These are phyloP conservation scores for Colletotrichum acutatum DNA, from an alignment of 2,329 filamentous ascomycete species.

Conservation along the genomic window DNA sequence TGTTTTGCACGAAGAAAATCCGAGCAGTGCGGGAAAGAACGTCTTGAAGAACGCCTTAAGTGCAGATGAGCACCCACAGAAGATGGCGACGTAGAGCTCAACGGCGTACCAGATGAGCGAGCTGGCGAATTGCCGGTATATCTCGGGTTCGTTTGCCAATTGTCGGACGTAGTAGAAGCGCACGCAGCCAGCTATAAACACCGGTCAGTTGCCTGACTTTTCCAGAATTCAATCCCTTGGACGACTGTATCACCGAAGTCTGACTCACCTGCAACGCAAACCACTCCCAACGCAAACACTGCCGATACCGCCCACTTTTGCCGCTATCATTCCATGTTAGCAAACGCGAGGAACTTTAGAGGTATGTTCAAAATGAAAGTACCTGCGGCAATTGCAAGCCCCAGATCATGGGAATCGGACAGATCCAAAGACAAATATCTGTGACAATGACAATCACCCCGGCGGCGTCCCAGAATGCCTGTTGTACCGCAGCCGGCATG, in stretches of 20 bases:
- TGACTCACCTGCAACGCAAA: conserved; percentile 10
- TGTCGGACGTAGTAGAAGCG: conserved; percentile 18
- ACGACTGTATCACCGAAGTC: not conserved
- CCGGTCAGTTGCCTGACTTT: not conserved
- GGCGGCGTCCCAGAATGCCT: conserved; percentile 12
- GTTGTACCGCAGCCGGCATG: not conserved
- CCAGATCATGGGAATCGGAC: conserved; percentile 23
- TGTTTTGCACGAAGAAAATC: not conserved
- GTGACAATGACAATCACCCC: conserved; percentile 14
- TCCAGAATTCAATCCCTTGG: too few relatives aligned
- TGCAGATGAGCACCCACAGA: conserved; percentile 10
- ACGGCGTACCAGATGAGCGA: conserved; percentile 10
- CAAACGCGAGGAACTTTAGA: too few relatives aligned
- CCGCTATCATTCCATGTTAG: not conserved
- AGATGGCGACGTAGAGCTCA: conserved; percentile 18
- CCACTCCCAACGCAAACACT: conserved; percentile 5
- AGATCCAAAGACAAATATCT: conserved; percentile 15
- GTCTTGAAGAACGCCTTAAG: conserved; percentile 12
- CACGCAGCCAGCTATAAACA: conserved; percentile 1
- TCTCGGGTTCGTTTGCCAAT: conserved; percentile 3
- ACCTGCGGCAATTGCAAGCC: not conserved
- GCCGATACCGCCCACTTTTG: conserved; percentile 20
- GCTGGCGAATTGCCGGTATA: conserved; percentile 15
- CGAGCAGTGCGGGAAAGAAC: not conserved
- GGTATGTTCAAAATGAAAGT: not conserved